Base-by-base conservation (phyloP, 2,329 filamentous ascomycete genomes). In the Sporothrix protearum region DNA sequence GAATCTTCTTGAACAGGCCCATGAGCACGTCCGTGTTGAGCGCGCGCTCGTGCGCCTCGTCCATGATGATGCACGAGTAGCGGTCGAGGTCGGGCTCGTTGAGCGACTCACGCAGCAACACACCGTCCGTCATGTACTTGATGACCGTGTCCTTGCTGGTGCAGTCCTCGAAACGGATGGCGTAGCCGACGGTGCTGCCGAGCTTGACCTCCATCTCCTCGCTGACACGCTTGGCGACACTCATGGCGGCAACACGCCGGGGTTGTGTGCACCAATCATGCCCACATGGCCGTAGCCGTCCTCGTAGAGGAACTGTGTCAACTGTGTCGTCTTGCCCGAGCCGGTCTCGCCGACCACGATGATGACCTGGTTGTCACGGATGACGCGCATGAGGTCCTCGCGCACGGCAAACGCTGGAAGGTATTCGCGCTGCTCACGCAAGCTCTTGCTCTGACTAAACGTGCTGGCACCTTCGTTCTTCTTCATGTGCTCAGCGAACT, bases 81-180 rank as follows among this genome's bases (percentile, higher is more conserved):
- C 93, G 92, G 80, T 98, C 96, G 61, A 99, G 85, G 79, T 99
- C 95, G 7, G 91, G 89, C 80, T 98, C 95, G 73, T 94, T 94
- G 12, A 99, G 85, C 6, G 94, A 97, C 78, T 99, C 96, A 82
- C 96, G 88, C 42, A 99, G 86, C 59, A 99, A 83, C 28, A 99
- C 93, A 83, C 96, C 96, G 78, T 99, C 96, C 0, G 96, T 99
- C 94, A 99, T 97, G 80, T 99, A 99, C 81, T 99, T 99, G 83
- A 99, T 98, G 73, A 91, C 86, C 0, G 96, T 99, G 72, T 98
- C 92, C 76, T 94, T 93, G 83, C 93, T 97, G 0, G 96, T 99
- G 80, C 94, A 97, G 79, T 99, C 96, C 79, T 99, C 96, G 77
- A 99, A 99, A 70, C 96, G 94, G 79, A 99, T 99, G 0, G 96